Evolutionary conservation across 495 filamentous ascomycete species (phyloP).

Genomic region (Geopyxis carbonaria): DNA sequence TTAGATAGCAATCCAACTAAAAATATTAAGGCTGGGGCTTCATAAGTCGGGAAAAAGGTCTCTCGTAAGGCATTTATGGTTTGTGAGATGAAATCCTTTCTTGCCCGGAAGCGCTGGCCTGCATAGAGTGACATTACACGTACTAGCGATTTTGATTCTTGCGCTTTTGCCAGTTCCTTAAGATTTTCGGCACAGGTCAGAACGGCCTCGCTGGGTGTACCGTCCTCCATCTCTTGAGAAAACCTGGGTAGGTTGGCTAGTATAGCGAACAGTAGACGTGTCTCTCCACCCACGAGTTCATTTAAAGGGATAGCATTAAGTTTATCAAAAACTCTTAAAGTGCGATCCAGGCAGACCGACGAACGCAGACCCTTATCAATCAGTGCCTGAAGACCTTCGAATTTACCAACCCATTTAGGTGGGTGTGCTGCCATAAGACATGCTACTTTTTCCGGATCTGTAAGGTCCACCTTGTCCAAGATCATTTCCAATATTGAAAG

Average conservation of each 20-base stretch:
- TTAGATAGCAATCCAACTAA: conserved; percentile 87
- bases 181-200: conserved; percentile 49
- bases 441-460: conserved; percentile 46
- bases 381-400: conserved; percentile 71
- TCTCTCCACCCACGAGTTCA: conserved; percentile 62
- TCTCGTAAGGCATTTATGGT: conserved; percentile 59
- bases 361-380: conserved; percentile 86
- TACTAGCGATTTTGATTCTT: conserved; percentile 40
- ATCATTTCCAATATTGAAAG: conserved; percentile 82
- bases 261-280: conserved; percentile 63
- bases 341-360: conserved; percentile 57
- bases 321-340: conserved; percentile 59
- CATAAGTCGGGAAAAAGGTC: conserved; percentile 65
- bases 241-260: conserved; percentile 84
- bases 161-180: conserved; percentile 51
- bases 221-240: conserved; percentile 58
- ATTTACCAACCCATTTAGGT: conserved; percentile 71
- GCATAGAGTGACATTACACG: conserved; percentile 52
- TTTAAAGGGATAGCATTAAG: conserved; percentile 66
- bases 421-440: conserved; percentile 62
- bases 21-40: conserved; percentile 72
- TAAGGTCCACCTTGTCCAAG: conserved; percentile 65
- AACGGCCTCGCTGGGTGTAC: conserved; percentile 35
- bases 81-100: conserved; percentile 60
- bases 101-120: conserved; percentile 46